These are phyloP conservation scores for Curvularia verruculosa DNA, from an alignment of 2,329 filamentous ascomycete species.

Conservation along the genomic window DNA sequence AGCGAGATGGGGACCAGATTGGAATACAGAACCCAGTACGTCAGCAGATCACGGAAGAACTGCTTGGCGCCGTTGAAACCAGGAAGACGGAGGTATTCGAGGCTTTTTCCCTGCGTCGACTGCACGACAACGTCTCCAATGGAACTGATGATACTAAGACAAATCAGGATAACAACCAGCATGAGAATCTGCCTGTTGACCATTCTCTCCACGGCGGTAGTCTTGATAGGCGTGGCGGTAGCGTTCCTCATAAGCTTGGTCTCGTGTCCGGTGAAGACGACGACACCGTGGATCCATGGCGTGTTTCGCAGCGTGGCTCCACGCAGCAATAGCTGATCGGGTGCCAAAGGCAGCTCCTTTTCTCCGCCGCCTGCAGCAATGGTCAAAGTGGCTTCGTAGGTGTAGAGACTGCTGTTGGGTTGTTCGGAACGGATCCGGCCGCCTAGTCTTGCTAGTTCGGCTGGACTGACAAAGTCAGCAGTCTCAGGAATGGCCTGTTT, in stretches of 20 bases:
- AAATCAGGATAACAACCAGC: conserved; percentile 81
- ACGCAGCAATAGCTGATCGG: conserved; percentile 90
- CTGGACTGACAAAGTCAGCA: conserved; percentile 80
- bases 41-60: conserved; percentile 93
- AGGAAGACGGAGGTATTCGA: conserved; percentile 74
- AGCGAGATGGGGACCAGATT: conserved; percentile 96
- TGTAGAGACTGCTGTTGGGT: conserved; percentile 97
- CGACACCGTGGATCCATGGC: conserved; percentile 93
- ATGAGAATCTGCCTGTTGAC: conserved; percentile 93
- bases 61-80: conserved; percentile 71
- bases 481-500: conserved; percentile 97
- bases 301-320: conserved; percentile 95
- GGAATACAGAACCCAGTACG: conserved; percentile 98
- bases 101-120: conserved; percentile 63
- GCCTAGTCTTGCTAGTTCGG: conserved; percentile 82
- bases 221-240: conserved; percentile 95
- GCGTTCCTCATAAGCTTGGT: conserved; percentile 99
- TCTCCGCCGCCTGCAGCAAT: conserved; percentile 90
- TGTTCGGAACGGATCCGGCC: conserved; percentile 92
- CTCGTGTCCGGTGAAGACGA: conserved; percentile 97
- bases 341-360: conserved; percentile 86
- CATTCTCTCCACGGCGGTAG: conserved; percentile 91
- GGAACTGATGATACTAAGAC: conserved; percentile 86
- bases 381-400: conserved; percentile 94
- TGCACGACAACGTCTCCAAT: conserved; percentile 87